Conservation (phyloP, 2,329 filamentous ascomycete species). For the Epichloe baconii region DNA sequence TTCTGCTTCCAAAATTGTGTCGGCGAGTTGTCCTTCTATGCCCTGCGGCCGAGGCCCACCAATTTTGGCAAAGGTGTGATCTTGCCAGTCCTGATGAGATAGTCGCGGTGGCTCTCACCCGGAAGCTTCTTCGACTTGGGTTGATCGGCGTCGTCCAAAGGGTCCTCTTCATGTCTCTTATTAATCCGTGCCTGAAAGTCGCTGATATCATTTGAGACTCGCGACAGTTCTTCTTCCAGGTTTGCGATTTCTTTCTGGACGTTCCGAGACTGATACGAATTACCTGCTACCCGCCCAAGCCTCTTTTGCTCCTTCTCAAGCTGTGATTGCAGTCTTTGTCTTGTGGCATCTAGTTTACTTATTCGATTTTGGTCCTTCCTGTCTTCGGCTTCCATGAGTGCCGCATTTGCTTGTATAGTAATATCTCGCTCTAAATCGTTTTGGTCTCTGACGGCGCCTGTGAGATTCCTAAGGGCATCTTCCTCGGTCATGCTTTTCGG, state of each 20-base stretch:
- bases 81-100: constrained; percentile 87
- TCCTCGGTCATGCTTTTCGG: constrained; percentile 38
- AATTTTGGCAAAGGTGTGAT: constrained; percentile 84
- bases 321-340: constrained; percentile 49
- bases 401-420: constrained; percentile 45
- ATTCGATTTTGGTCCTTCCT: constrained; percentile 51
- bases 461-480: constrained; percentile 46
- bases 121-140: constrained; percentile 48
- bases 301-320: constrained; percentile 41
- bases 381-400: constrained; percentile 48
- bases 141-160: constrained; percentile 28
- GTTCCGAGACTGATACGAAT: constrained; percentile 39
- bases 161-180: constrained; percentile 49
- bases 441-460: constrained; percentile 66
- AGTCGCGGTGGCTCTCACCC: constrained; percentile 76
- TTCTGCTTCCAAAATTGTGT: constrained; percentile 71
- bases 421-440: constrained; percentile 87
- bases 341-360: constrained; percentile 39
- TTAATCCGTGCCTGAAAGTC: constrained; percentile 75
- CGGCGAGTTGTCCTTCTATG: constrained; percentile 56
- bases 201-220: constrained; percentile 57
- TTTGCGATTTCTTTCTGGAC: constrained; percentile 53
- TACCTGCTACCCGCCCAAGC: constrained; percentile 29
- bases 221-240: constrained; percentile 49
- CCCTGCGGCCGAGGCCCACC: constrained; percentile 48